Percentiles rank a stretch among this genome's conserved stretches.
Evolutionary conservation across 1,284 basidiomycete species (phyloP).

Genomic region (Tilletia setariae): DNA sequence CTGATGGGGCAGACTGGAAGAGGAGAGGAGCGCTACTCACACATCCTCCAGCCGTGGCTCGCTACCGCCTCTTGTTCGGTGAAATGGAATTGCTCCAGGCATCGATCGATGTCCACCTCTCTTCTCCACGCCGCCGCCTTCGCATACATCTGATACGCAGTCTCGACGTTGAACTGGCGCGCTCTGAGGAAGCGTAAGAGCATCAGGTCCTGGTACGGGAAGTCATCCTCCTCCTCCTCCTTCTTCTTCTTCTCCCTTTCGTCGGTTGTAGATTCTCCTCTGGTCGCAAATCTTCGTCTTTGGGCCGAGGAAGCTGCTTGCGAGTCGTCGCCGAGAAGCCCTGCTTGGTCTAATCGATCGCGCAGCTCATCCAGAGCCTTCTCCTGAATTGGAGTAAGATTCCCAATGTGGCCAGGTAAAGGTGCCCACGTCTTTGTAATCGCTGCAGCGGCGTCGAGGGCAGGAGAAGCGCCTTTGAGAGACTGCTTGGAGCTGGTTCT

Average conservation of each 20-base stretch:
- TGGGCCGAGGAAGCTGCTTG: neutral
- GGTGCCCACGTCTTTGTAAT: slow-evolving; percentile 10
- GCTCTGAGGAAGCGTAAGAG: slow-evolving; percentile 44
- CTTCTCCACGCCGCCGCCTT: slow-evolving; percentile 45
- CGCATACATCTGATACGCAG: slow-evolving; percentile 42
- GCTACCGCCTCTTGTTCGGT: slow-evolving; percentile 44
- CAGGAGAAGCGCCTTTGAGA: neutral
- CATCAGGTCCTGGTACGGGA: neutral
- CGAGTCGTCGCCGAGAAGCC: slow-evolving; percentile 1
- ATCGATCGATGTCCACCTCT: slow-evolving; percentile 34
- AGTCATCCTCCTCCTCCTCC: neutral
- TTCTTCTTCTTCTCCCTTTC: too few species aligned
- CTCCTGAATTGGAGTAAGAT: slow-evolving; percentile 34
- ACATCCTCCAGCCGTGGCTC: slow-evolving; percentile 49
- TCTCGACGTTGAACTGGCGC: slow-evolving; percentile 37
- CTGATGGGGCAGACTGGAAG: too few species aligned
- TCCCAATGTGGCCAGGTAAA: slow-evolving; percentile 44
- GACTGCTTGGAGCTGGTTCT: neutral
- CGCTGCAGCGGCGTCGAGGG: neutral
- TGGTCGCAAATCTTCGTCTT: neutral
- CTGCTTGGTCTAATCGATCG: neutral
- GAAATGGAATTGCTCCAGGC: slow-evolving; percentile 37
- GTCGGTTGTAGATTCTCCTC: neutral
- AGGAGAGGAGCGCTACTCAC: neutral
- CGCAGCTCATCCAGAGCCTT: slow-evolving; percentile 33